Conservation (phyloP, 2,329 filamentous ascomycete species). For the Colletotrichum agaves region DNA sequence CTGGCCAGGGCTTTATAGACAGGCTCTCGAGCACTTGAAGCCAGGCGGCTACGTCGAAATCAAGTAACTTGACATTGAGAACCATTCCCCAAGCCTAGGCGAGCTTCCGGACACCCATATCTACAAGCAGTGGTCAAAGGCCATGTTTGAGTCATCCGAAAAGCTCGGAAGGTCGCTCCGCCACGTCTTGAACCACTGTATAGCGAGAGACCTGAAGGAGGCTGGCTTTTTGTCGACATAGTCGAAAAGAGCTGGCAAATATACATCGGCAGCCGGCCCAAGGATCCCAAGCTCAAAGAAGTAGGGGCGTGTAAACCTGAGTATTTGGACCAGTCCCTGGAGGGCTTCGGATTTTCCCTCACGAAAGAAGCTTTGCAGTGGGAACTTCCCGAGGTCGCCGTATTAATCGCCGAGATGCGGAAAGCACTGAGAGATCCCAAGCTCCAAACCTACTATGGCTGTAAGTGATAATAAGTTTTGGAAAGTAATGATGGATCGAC, state of each 20-base stretch:
- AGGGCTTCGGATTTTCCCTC: constrained; percentile 44
- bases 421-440: constrained; percentile 5
- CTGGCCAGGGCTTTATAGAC: constrained; percentile 65
- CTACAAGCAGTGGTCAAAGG: background rate
- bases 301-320: constrained; percentile 39
- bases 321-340: constrained; percentile 42
- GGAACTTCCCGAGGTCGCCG: constrained; percentile 39
- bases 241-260: constrained; percentile 35
- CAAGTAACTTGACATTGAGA: constrained; percentile 42
- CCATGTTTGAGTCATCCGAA: background rate
- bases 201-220: background rate
- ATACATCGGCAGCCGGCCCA: constrained; percentile 37
- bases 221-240: constrained; percentile 41
- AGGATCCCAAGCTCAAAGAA: constrained; percentile 25
- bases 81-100: constrained; percentile 19
- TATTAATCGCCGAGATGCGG: constrained; percentile 41
- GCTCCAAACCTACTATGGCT: background rate
- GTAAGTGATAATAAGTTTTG: background rate
- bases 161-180: background rate
- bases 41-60: constrained; percentile 48
- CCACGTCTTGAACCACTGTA: background rate
- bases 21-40: constrained; percentile 62
- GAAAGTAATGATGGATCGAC: no score
- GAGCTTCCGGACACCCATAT: background rate
- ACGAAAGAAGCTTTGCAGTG: constrained; percentile 46